phyloP scores from a whole-genome alignment of 2,329 filamentous ascomycete genomes.

The Nemania sp. region DNA sequence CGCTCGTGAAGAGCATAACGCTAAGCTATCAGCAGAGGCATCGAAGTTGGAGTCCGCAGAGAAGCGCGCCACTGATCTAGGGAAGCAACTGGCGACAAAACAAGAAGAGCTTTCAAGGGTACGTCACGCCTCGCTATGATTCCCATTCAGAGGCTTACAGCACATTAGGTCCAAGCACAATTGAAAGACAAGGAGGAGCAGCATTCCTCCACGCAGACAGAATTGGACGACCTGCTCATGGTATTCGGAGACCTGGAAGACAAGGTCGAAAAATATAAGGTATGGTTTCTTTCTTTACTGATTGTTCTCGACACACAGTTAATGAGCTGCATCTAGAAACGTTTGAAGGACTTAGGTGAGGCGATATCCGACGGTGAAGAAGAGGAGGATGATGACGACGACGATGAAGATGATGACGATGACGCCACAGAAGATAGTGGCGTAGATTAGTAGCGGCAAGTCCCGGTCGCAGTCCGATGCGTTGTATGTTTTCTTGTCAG shows the following conservation, averaged over 20 bases:
- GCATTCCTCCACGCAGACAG: conserved; percentile 66
- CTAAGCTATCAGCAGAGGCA: conserved; percentile 36
- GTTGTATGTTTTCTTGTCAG: not conserved
- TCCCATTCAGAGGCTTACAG: conserved; percentile 21
- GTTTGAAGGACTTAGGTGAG: conserved; percentile 69
- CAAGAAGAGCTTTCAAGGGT: conserved; percentile 43
- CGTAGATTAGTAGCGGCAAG: conserved; percentile 36
- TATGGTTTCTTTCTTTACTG: conserved; percentile 44
- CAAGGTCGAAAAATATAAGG: conserved; percentile 76
- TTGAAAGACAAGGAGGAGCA: conserved; percentile 61
- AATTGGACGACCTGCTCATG: conserved; percentile 80
- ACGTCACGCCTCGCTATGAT: conserved; percentile 12
- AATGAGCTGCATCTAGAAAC: conserved; percentile 49
- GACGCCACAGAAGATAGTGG: conserved; percentile 28
- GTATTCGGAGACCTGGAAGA: conserved; percentile 82
- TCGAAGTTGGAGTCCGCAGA: conserved; percentile 46
- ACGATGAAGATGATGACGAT: conserved; percentile 47
- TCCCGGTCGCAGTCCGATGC: not conserved
- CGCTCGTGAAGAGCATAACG: conserved; percentile 54
- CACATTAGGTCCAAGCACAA: conserved; percentile 35
- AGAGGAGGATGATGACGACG: conserved; percentile 59
- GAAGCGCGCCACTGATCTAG: conserved; percentile 54
- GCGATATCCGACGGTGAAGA: conserved; percentile 76
- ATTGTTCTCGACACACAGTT: not conserved
- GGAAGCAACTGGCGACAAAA: conserved; percentile 47